phyloP scores from a whole-genome alignment of 2,329 filamentous ascomycete species.

The Aschersonia sp. region DNA sequence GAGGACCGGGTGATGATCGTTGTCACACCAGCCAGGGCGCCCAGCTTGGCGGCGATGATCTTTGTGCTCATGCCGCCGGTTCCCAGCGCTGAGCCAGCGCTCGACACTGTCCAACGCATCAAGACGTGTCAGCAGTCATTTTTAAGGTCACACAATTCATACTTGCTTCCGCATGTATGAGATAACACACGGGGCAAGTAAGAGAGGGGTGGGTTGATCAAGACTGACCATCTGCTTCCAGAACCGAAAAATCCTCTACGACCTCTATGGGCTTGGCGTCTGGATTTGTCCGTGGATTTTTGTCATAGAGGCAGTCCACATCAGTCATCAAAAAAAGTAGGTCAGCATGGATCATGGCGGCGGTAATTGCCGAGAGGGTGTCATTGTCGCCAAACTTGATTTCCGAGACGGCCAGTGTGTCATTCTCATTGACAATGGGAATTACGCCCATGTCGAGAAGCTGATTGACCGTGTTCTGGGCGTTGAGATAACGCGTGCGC shows the following conservation, averaged over 20 bases:
- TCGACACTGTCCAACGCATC: constrained; percentile 47
- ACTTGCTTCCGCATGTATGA: too few species aligned
- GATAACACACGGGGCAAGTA: not conserved
- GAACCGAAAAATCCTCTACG: constrained; percentile 70
- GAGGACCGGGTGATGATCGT: constrained; percentile 90
- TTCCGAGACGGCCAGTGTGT: constrained; percentile 90
- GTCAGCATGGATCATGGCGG: constrained; percentile 93
- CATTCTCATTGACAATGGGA: constrained; percentile 97
- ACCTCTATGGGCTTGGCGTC: constrained; percentile 85
- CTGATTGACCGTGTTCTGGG: constrained; percentile 86
- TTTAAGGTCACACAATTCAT: too few species aligned
- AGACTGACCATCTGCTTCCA: constrained; percentile 62
- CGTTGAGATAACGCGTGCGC: constrained; percentile 89
- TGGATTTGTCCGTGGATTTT: constrained; percentile 75
- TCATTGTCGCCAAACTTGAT: constrained; percentile 99
- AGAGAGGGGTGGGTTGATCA: not conserved
- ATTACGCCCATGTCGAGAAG: constrained; percentile 91
- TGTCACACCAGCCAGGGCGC: constrained; percentile 87
- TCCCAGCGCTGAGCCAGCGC: constrained; percentile 73
- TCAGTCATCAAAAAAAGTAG: constrained; percentile 98
- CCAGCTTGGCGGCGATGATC: constrained; percentile 82
- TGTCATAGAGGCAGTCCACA: constrained; percentile 93
- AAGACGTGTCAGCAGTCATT: not conserved
- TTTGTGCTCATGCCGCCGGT: constrained; percentile 98
- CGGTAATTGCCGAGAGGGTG: constrained; percentile 89